Percentiles rank a stretch among this genome's conserved stretches.
phyloP scores from a whole-genome alignment of 2,329 filamentous ascomycete species.

The Microsporum audouinii region DNA sequence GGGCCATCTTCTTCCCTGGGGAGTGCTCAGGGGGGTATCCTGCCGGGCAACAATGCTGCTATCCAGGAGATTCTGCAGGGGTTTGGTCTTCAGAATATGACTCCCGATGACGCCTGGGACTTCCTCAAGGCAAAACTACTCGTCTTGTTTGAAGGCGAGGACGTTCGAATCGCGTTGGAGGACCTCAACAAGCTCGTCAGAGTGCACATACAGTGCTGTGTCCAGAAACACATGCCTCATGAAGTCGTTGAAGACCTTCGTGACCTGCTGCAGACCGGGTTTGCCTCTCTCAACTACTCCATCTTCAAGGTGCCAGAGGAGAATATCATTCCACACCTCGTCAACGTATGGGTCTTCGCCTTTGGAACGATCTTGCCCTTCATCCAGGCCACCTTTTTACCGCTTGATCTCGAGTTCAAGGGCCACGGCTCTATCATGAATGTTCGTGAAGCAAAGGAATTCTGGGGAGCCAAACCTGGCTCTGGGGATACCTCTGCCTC shows the following conservation, averaged over 20 bases:
- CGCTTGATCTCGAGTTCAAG: slow-evolving; percentile 83
- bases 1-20: slow-evolving; percentile 21
- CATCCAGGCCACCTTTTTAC: slow-evolving; percentile 88
- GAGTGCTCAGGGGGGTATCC: slow-evolving; percentile 18
- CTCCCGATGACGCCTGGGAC: slow-evolving; percentile 55
- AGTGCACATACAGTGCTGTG: slow-evolving; percentile 51
- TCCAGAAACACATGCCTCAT: slow-evolving; percentile 48
- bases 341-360: slow-evolving; percentile 88
- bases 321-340: slow-evolving; percentile 74
- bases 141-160: slow-evolving; percentile 54
- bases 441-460: slow-evolving; percentile 68
- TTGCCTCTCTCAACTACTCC: slow-evolving; percentile 73
- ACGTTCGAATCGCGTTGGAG: slow-evolving; percentile 52
- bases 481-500: slow-evolving; percentile 24
- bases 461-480: slow-evolving; percentile 66
- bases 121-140: slow-evolving; percentile 52
- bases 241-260: slow-evolving; percentile 52
- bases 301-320: slow-evolving; percentile 71
- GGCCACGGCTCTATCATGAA: slow-evolving; percentile 71
- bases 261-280: slow-evolving; percentile 58
- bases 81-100: slow-evolving; percentile 59
- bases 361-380: slow-evolving; percentile 87
- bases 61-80: slow-evolving; percentile 34
- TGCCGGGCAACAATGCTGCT: slow-evolving; percentile 24
- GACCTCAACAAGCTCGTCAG: slow-evolving; percentile 54